Conservation (phyloP, 2,329 filamentous ascomycete species). For the Claviceps sp. region DNA sequence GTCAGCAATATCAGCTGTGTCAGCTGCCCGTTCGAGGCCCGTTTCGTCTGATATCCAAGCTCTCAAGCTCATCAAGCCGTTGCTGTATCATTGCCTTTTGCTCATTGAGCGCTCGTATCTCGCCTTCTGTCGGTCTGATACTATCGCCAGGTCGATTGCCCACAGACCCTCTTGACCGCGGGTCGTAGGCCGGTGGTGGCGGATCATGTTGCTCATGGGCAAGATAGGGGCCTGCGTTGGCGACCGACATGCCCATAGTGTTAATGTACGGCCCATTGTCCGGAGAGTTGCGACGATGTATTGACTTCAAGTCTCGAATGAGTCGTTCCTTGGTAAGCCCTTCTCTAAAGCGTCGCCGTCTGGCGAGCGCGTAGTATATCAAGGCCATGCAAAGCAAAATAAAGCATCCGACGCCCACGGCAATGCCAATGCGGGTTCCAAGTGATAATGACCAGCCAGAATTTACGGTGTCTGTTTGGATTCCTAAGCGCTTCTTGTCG, state of each 20-base stretch:
- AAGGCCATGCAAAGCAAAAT: conserved; percentile 16
- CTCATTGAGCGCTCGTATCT: conserved; percentile 19
- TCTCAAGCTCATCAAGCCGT: conserved; percentile 21
- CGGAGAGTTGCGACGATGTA: conserved; percentile 1
- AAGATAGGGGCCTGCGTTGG: background rate
- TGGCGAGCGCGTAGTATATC: conserved; percentile 14
- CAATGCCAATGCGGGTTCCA: conserved; percentile 22
- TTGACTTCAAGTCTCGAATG: conserved; percentile 5
- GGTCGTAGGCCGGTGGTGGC: conserved; percentile 20
- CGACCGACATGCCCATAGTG: conserved; percentile 1
- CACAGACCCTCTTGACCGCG: conserved; percentile 12
- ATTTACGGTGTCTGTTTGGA: conserved; percentile 17
- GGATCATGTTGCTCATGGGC: conserved; percentile 10
- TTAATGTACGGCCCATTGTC: background rate
- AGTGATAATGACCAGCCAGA: conserved; percentile 13
- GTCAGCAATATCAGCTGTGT: background rate
- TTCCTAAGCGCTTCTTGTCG: conserved; percentile 21
- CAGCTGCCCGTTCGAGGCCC: background rate
- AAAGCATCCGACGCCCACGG: conserved; percentile 18
- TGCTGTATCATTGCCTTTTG: conserved; percentile 23
- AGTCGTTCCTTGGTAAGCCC: conserved; percentile 7
- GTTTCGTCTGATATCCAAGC: background rate
- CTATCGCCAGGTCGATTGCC: conserved; percentile 11
- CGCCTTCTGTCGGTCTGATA: conserved; percentile 13
- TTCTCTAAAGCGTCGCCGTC: conserved; percentile 10